Conservation (phyloP, 495 filamentous ascomycete species). For the Umbilicaria muhlenbergii region DNA sequence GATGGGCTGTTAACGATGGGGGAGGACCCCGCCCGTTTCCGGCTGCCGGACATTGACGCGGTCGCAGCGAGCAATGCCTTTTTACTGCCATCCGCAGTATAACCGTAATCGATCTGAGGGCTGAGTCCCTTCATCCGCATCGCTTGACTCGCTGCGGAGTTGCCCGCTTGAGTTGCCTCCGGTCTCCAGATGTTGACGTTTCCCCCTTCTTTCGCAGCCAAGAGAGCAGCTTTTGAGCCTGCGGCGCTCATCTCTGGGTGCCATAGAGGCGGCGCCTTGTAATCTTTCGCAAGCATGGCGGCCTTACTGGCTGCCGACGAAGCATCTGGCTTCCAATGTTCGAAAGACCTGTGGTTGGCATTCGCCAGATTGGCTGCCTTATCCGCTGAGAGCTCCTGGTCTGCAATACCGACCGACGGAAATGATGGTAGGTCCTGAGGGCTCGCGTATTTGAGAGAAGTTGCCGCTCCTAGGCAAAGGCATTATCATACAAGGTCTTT, state of each 20-base stretch:
- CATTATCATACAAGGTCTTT: background rate
- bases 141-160: constrained; percentile 42
- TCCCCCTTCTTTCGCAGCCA: constrained; percentile 46
- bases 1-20: constrained; percentile 29
- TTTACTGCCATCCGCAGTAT: constrained; percentile 31
- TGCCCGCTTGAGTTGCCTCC: constrained; percentile 32
- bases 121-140: constrained; percentile 27
- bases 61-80: constrained; percentile 57
- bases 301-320: constrained; percentile 51
- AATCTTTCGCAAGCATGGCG: constrained; percentile 52
- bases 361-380: constrained; percentile 61
- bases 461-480: constrained; percentile 31
- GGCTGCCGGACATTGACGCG: constrained; percentile 46
- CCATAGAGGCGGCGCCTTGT: constrained; percentile 36
- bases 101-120: constrained; percentile 26
- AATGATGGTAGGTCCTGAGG: constrained; percentile 52
- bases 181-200: constrained; percentile 34
- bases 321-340: constrained; percentile 43
- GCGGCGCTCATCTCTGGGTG: constrained; percentile 39
- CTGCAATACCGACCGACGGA: constrained; percentile 44
- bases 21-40: constrained; percentile 51
- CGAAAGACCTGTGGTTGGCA: constrained; percentile 43
- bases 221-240: constrained; percentile 56
- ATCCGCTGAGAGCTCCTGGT: constrained; percentile 49
- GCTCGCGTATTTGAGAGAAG: constrained; percentile 50